phyloP scores from a whole-genome alignment of 352 stramenopile species.

The Phytophthora ramorum region DNA sequence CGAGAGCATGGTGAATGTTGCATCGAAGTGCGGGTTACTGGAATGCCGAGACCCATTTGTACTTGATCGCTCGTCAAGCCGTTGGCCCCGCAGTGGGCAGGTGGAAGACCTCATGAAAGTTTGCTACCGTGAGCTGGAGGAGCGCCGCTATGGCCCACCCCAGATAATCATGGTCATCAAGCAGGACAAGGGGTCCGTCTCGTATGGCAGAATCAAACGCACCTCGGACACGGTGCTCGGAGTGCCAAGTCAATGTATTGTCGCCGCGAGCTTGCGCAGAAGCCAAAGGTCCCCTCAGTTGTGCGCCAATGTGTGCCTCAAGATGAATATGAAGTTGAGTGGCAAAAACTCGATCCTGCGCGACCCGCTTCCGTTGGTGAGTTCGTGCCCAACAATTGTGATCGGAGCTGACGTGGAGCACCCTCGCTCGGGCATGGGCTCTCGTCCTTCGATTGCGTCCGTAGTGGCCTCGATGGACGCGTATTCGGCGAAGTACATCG shows the following conservation, averaged over 20 bases:
- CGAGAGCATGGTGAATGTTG: constrained; percentile 36
- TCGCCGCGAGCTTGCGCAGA: constrained; percentile 44
- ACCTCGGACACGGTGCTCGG: constrained; percentile 68
- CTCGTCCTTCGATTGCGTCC: constrained; percentile 68
- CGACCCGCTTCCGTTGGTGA: constrained; percentile 50
- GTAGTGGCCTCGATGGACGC: constrained; percentile 81
- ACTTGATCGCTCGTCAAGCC: constrained; percentile 8
- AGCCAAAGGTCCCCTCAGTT: constrained; percentile 47
- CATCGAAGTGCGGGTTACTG: constrained; percentile 40
- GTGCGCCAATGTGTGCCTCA: constrained; percentile 66
- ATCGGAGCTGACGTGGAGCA: constrained; percentile 82
- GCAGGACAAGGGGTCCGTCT: constrained; percentile 37
- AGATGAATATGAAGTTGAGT: constrained; percentile 80
- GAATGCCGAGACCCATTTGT: constrained; percentile 36
- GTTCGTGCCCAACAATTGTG: constrained; percentile 63
- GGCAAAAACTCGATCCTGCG: constrained; percentile 66
- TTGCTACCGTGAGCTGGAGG: constrained; percentile 52
- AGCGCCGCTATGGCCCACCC: constrained; percentile 21
- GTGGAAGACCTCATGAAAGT: constrained; percentile 68
- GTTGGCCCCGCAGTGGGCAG: constrained; percentile 21
- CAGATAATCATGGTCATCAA: constrained; percentile 70
- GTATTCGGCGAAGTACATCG: constrained; percentile 61
- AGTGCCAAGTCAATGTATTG: constrained; percentile 73
- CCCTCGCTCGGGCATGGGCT: constrained; percentile 58
- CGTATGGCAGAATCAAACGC: constrained; percentile 70